Evolutionary conservation across 164 flowering plant genomes (phyloP), one percentile per base, ranked within the genome.

Genomic region (Umbilicus rupestris): DNA sequence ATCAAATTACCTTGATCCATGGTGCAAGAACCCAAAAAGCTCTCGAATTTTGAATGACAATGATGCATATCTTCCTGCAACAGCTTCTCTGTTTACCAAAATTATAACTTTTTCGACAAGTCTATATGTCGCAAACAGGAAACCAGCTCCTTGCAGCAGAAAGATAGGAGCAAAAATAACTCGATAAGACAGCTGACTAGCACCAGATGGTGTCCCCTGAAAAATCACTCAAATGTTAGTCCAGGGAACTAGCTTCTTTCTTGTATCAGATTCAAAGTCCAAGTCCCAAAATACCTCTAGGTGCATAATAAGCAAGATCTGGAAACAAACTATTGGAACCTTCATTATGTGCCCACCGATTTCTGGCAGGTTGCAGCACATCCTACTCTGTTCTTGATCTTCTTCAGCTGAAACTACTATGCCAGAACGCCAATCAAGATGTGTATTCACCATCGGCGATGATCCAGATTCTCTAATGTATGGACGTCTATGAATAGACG

Each of bases 261-360:
- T 10, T 1, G 33, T 28, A 55, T 55, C 17, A 70, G 70, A 73
- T 60, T 59, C 35, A 72, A 73, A 49, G 39, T 20, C 24, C 37
- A 24, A n/a, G 55, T 35, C 47, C 30, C 30, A 22, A 15, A 37
- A 28, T 83, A 93, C 98, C 97, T 90, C 96, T 71, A 93, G 75
- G 68, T 70, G 83, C 97, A 93, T 90, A 63, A 87, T 88, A 64
- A 93, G 94, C 26, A 93, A 74, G 73, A 90, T 67, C 78, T 93
- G 90, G 67, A 93, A 93, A 66, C 49, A 64, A 52, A 90, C 77
- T 6, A 93, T 44, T 22, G 94, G 97, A 72, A 93, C 74, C 78
- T 93, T 93, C 87, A 93, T 93, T 41, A 90, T 67, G 76, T 90
- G 98, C 66, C 98, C 98, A 65, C 98, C 96, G 69, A 90, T 81